These are phyloP conservation scores for Colletotrichum truncatum DNA, from an alignment of 2,329 filamentous ascomycete species.

Conservation along the genomic window DNA sequence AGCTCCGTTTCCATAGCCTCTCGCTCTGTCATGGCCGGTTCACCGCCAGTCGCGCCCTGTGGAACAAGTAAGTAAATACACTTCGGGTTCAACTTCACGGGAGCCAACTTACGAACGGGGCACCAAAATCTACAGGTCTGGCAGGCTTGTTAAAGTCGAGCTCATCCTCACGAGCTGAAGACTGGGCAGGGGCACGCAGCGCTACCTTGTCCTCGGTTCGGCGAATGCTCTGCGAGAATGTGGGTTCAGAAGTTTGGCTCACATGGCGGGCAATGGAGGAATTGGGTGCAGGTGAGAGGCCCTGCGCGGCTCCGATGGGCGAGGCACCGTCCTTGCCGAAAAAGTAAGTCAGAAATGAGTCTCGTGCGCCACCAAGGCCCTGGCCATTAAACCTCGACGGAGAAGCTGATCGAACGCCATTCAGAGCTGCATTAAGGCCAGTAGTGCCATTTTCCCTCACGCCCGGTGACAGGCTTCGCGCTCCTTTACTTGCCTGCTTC, in stretches of 20 bases:
- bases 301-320: constrained; percentile 49
- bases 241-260: constrained; percentile 81
- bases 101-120: constrained; percentile 65
- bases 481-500: constrained; percentile 67
- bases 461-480: constrained; percentile 85
- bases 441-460: constrained; percentile 73
- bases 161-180: constrained; percentile 49
- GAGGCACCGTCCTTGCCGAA: constrained; percentile 89
- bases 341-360: constrained; percentile 98
- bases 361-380: constrained; percentile 71
- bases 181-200: constrained; percentile 57
- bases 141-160: constrained; percentile 49
- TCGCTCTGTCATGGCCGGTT: constrained; percentile 91
- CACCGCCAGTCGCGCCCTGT: constrained; percentile 66
- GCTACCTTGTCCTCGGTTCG: constrained; percentile 69
- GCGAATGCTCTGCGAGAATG: constrained; percentile 84
- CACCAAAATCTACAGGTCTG: constrained; percentile 51
- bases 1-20: constrained; percentile 98
- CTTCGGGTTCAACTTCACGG: neutral
- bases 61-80: constrained; percentile 33
- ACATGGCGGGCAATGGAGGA: constrained; percentile 69
- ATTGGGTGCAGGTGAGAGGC: constrained; percentile 48
- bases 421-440: constrained; percentile 72
- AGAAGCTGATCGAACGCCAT: constrained; percentile 70
- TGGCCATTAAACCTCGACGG: constrained; percentile 70